Percentiles rank a stretch among this genome's conserved stretches.
Evolutionary conservation across 2,329 filamentous ascomycete genomes (phyloP).

Genomic region (Emydomyces testavorans): DNA sequence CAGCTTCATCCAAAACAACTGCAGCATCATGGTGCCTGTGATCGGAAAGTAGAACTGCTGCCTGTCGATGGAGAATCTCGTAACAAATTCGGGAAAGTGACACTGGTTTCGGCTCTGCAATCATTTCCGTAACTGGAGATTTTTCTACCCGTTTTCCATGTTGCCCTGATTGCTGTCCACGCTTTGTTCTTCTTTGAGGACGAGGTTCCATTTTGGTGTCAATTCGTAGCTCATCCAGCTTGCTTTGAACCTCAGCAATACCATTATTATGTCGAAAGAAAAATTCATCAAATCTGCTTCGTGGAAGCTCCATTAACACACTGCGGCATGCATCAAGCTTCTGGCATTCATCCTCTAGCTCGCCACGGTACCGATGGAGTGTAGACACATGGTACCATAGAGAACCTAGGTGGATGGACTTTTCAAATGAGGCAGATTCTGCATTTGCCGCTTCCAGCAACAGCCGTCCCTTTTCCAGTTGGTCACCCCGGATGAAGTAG

Average conservation of each 20-base stretch:
- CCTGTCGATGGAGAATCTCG: slow-evolving; percentile 38
- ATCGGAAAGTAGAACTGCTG: slow-evolving; percentile 27
- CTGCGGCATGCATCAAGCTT: slow-evolving; percentile 37
- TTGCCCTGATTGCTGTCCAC: neutral
- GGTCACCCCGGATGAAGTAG: slow-evolving; percentile 41
- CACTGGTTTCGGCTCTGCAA: slow-evolving; percentile 22
- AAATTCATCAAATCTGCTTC: slow-evolving; percentile 24
- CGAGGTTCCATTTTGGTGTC: slow-evolving; percentile 17
- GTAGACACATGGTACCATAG: slow-evolving; percentile 36
- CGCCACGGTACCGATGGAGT: slow-evolving; percentile 37
- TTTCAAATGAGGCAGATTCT: slow-evolving; percentile 39
- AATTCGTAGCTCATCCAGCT: slow-evolving; percentile 35
- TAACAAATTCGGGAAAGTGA: slow-evolving; percentile 33
- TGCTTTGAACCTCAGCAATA: slow-evolving; percentile 31
- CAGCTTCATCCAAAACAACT: slow-evolving; percentile 37
- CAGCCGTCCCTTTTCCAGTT: slow-evolving; percentile 42
- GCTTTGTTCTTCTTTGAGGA: slow-evolving; percentile 4
- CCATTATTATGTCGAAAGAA: slow-evolving; percentile 20
- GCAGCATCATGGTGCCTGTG: slow-evolving; percentile 49
- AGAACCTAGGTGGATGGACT: slow-evolving; percentile 44
- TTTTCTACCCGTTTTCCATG: slow-evolving; percentile 6
- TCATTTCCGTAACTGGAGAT: slow-evolving; percentile 17
- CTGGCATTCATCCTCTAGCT: slow-evolving; percentile 36
- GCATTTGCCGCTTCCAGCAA: slow-evolving; percentile 48
- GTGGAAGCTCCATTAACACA: slow-evolving; percentile 35